Conservation (phyloP, 2,329 filamentous ascomycete genomes). For the Lasiodiplodia citricola region DNA sequence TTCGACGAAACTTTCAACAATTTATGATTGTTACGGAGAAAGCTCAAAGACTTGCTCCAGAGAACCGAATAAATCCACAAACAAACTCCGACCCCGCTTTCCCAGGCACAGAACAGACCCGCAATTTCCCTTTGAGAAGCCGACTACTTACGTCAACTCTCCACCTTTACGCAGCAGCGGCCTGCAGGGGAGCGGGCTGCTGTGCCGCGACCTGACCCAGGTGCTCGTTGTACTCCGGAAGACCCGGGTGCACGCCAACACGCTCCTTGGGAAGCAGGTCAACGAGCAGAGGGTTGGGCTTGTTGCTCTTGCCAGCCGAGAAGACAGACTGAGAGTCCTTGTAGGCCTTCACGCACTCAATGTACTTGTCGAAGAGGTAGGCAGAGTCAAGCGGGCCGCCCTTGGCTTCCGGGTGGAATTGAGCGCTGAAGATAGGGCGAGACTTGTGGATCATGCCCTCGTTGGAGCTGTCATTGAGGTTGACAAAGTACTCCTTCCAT, state of each 20-base stretch:
- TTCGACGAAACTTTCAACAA: neutral
- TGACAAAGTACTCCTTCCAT: slow-evolving; percentile 98
- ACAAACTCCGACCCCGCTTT: slow-evolving; percentile 12
- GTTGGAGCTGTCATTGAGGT: slow-evolving; percentile 96
- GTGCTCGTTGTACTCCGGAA: slow-evolving; percentile 35
- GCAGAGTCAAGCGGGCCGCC: slow-evolving; percentile 94
- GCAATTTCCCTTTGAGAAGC: neutral
- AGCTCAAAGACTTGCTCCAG: neutral
- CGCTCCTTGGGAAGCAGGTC: slow-evolving; percentile 93
- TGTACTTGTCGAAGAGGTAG: slow-evolving; percentile 95
- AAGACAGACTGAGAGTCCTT: slow-evolving; percentile 80
- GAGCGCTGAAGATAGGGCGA: slow-evolving; percentile 95
- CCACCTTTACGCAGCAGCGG: slow-evolving; percentile 25
- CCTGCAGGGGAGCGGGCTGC: slow-evolving; percentile 25
- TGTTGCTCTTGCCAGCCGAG: slow-evolving; percentile 77
- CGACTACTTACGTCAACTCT: slow-evolving; percentile 38
- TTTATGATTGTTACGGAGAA: neutral
- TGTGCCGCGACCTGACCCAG: slow-evolving; percentile 23
- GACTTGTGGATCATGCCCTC: slow-evolving; percentile 97
- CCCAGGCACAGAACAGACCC: slow-evolving; percentile 10
- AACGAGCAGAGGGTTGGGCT: slow-evolving; percentile 83
- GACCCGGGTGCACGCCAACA: slow-evolving; percentile 72
- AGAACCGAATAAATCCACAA: neutral
- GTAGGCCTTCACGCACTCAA: slow-evolving; percentile 86
- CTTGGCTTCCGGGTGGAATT: slow-evolving; percentile 99